Base-by-base conservation (phyloP, 257 asterid species). In the Paulownia fortunei region DNA sequence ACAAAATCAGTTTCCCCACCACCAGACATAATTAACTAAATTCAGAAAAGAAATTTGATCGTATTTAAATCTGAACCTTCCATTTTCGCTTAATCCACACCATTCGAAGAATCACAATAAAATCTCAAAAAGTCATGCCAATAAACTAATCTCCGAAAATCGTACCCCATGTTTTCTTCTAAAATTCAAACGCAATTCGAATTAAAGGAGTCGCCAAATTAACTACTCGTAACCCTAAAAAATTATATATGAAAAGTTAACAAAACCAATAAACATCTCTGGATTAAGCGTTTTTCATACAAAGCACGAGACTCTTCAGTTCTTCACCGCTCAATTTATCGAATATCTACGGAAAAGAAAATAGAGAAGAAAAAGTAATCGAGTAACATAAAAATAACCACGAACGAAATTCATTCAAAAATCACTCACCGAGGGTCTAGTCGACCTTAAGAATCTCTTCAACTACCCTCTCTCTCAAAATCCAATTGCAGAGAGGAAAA, bases 361-460 rank as follows among this genome's bases (percentile, higher is more conserved):
- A n/a, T n/a, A n/a, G n/a, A n/a, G n/a, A n/a, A n/a, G n/a, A 58
- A 19, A 27, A 32, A 23, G 59, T 12, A 51, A 73, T 56, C 34
- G 21, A 16, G 74, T 67, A 65, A 79, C 66, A 46, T 8, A 26
- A 15, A 34, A 71, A 55, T 4, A 46, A 44, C 34, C 37, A 56
- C 16, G 61, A 39, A 74, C 0, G 11, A 51, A 61, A 16, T 60
- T 41, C 21, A 19, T 39, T 15, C 47, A 15, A 19, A 70, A 39
- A 55, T 15, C 72, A 52, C 78, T 51, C 23, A 84, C 86, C 86
- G 11, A 32, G 8, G 18, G 47, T 55, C 30, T 52, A 47, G 56
- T 6, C 64, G 58, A 65, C 76, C 68, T 75, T 16, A 64, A 16
- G 74, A 54, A 16, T 26, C 21, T 62, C 63, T 52, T 42, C 55